Evolutionary conservation across 495 filamentous ascomycete species (phyloP).

Genomic region (Penicillium egyptiacum): DNA sequence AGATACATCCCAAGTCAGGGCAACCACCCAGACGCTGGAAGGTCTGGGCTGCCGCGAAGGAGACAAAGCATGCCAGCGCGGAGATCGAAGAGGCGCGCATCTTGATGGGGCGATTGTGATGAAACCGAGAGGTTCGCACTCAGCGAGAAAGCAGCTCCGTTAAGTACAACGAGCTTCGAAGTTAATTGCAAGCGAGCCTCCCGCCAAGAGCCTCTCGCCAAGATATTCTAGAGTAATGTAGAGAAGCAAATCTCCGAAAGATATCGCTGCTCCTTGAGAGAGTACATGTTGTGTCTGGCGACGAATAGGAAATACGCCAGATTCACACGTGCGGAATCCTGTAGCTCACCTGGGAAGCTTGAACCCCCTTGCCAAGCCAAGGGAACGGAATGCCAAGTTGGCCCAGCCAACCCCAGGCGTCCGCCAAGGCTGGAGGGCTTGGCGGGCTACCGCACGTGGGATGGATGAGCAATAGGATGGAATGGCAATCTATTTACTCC

Average conservation of each 20-base stretch:
- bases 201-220: background rate
- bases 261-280: background rate
- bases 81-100: slow-evolving; percentile 29
- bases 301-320: slow-evolving; percentile 8
- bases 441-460: slow-evolving; percentile 3
- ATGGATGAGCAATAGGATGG: background rate
- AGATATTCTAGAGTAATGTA: background rate
- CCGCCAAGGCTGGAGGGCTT: background rate
- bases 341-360: slow-evolving; percentile 11
- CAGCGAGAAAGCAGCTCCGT: background rate
- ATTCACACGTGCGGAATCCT: slow-evolving; percentile 16
- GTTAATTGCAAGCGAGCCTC: background rate
- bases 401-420: background rate
- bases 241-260: slow-evolving; percentile 9
- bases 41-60: slow-evolving; percentile 54
- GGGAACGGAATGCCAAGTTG: slow-evolving; percentile 8
- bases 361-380: slow-evolving; percentile 8
- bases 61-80: slow-evolving; percentile 23
- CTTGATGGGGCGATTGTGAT: slow-evolving; percentile 11
- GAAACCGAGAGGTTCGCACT: background rate
- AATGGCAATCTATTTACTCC: background rate
- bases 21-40: slow-evolving; percentile 70
- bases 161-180: background rate
- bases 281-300: background rate
- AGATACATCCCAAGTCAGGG: slow-evolving; percentile 69